Evolutionary conservation across 2,329 filamentous ascomycete species (phyloP), one percentile per base, ranked within the genome.

Genomic region (Eutypa lata): DNA sequence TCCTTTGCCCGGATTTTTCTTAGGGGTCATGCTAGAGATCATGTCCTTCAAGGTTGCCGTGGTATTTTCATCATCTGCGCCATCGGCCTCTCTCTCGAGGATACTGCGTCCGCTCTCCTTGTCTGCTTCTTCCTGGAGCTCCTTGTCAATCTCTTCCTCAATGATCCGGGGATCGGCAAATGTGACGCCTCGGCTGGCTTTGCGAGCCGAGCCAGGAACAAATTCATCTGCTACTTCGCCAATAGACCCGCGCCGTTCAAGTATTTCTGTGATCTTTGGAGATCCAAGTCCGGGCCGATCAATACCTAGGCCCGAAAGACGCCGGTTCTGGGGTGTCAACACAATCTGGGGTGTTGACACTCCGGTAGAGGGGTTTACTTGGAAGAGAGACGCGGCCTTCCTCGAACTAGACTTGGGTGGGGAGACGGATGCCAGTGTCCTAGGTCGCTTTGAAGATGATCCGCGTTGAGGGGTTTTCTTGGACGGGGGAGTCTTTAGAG

Each of bases 11-110:
- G 73, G 70, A 50, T 82, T 86, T 68, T 90, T 90, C 70, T 89
- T 90, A 0, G 90, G 89, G 22, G 88, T 91, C 57, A 93, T 76
- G 52, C 83, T 88, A 55, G 88, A 80, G 55, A 93, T 93, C 82
- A 91, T 87, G 57, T 90, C 87, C 57, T 83, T 88, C 43, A 93
- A 72, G 56, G 84, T 90, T 35, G 85, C 70, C 0, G 87, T 88
- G 2, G 75, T 76, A 57, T 90, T 87, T 46, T 76, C 80, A 33
- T 85, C 82, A 35, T 80, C 78, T 26, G 66, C 70, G 49, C 74
- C 70, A 60, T 81, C 70, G 6, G 72, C 75, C 60, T 82, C 79
- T 31, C 78, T 75, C 61, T 83, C 77, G 19, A 82, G 71, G 44
- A 82, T 78, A 47, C 72, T 77, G n/a, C 80, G 76, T 10, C 77